Evolutionary conservation across 441 rosid genomes (phyloP).

Genomic region (Daphne laureola): DNA sequence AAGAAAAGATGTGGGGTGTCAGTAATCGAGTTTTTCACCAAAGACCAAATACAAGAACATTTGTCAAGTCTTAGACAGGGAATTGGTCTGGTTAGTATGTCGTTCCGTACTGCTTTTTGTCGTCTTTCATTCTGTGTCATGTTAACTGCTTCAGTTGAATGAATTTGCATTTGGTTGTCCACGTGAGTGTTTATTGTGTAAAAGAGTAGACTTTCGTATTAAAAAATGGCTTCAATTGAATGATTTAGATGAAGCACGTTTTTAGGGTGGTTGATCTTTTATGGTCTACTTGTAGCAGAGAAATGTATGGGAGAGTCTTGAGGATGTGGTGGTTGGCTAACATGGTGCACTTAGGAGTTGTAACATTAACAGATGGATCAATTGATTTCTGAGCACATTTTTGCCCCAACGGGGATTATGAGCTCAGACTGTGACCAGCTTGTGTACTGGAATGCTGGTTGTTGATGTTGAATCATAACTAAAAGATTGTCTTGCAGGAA

Average conservation of each 20-base stretch:
- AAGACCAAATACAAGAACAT: slow-evolving; percentile 47
- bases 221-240: slow-evolving; percentile 3
- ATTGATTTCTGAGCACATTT: too few relatives aligned
- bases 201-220: not conserved
- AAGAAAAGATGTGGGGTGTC: slow-evolving; percentile 32
- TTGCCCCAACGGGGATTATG: too few relatives aligned
- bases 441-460: too few relatives aligned
- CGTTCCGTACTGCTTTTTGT: slow-evolving; percentile 8
- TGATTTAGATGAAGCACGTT: not conserved
- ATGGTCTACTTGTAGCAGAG: not conserved
- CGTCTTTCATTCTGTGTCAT: not conserved
- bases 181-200: not conserved
- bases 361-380: too few relatives aligned
- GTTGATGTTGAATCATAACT: too few relatives aligned
- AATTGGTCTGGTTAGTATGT: slow-evolving; percentile 35
- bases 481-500: too few relatives aligned
- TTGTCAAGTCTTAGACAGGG: slow-evolving; percentile 37
- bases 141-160: not conserved
- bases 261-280: not conserved
- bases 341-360: too few relatives aligned
- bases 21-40: slow-evolving; percentile 45
- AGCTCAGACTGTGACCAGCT: too few relatives aligned
- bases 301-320: too few relatives aligned
- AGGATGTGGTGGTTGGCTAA: too few relatives aligned
- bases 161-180: too few relatives aligned